A percentile compares a stretch with the other conserved stretches of the same genome.
Evolutionary conservation across 148 eudicot species (phyloP).

Genomic region (Simmondsia chinensis): DNA sequence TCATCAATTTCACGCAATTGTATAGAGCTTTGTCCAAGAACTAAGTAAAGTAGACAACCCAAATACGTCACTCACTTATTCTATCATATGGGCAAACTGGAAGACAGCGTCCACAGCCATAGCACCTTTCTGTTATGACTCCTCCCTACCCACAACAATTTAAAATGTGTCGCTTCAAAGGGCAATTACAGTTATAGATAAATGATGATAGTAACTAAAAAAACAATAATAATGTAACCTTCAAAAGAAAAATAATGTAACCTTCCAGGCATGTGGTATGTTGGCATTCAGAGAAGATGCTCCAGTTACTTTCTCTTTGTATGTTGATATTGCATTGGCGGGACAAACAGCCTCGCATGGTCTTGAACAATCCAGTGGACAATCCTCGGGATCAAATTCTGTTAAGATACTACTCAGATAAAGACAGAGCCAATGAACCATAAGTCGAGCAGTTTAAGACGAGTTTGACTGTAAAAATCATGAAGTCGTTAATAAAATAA

Average conservation of each 20-base stretch:
- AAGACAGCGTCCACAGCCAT: constrained; percentile 91
- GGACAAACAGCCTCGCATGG: constrained; percentile 90
- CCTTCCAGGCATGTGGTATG: neutral
- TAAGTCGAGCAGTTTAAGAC: neutral
- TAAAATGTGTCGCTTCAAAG: neutral
- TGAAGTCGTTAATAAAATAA: too few species aligned
- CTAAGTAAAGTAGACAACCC: neutral
- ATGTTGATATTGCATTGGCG: constrained; percentile 62
- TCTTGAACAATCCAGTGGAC: constrained; percentile 82
- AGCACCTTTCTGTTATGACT: constrained; percentile 78
- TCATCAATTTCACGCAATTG: too few species aligned
- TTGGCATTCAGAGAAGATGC: constrained; percentile 2
- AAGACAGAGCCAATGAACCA: neutral
- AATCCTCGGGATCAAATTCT: constrained; percentile 81
- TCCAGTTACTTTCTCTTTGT: constrained; percentile 13
- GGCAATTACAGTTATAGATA: too few species aligned
- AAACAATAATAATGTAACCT: too few species aligned
- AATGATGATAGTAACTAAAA: neutral
- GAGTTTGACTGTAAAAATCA: too few species aligned
- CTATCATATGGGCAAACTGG: constrained; percentile 87
- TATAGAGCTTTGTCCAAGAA: too few species aligned
- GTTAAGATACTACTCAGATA: constrained; percentile 9
- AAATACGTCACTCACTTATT: constrained; percentile 39
- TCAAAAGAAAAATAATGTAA: neutral
- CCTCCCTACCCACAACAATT: constrained; percentile 43